These are phyloP conservation scores for Coccinonectria pachysandricola DNA, from an alignment of 2,329 filamentous ascomycete species.

Conservation along the genomic window DNA sequence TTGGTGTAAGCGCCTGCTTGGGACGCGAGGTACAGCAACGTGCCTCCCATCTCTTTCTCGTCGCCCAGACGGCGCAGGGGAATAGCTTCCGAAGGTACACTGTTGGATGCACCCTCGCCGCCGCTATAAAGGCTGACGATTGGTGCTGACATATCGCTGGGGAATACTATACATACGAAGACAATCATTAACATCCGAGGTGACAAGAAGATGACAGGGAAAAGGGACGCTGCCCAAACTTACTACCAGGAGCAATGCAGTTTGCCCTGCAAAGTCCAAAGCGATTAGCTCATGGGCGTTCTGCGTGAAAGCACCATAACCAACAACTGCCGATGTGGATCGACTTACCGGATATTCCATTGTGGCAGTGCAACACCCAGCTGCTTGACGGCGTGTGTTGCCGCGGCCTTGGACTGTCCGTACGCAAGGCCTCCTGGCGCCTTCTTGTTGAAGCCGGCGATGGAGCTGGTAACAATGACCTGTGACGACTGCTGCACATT, in stretches of 20 bases:
- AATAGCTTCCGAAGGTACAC: conserved; percentile 31
- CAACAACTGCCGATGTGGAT: conserved; percentile 37
- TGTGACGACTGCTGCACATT: conserved; percentile 15
- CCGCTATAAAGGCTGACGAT: conserved; percentile 32
- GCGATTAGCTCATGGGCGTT: conserved; percentile 64
- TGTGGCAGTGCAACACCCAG: not conserved
- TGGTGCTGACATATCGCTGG: conserved; percentile 47
- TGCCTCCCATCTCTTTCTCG: conserved; percentile 50
- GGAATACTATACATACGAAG: conserved; percentile 36
- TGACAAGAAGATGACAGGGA: not conserved
- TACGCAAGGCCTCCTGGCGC: conserved; percentile 35
- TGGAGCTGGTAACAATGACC: not conserved
- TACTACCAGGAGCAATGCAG: conserved; percentile 34
- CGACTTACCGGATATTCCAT: not conserved
- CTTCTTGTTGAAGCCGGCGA: conserved; percentile 23
- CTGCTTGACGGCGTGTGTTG: not conserved
- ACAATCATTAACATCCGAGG: not conserved
- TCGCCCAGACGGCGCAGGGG: conserved; percentile 51
- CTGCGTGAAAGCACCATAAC: conserved; percentile 38
- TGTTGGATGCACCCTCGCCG: conserved; percentile 20
- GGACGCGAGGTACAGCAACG: conserved; percentile 55
- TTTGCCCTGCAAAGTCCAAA: too few relatives aligned
- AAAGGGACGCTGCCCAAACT: conserved; percentile 8
- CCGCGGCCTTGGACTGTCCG: not conserved
- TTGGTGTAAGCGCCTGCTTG: conserved; percentile 57